A percentile compares a stretch with the other conserved stretches of the same genome.
Evolutionary conservation across 1,139 yeast genomes (phyloP).

Genomic region (Zygoascus meyerae): DNA sequence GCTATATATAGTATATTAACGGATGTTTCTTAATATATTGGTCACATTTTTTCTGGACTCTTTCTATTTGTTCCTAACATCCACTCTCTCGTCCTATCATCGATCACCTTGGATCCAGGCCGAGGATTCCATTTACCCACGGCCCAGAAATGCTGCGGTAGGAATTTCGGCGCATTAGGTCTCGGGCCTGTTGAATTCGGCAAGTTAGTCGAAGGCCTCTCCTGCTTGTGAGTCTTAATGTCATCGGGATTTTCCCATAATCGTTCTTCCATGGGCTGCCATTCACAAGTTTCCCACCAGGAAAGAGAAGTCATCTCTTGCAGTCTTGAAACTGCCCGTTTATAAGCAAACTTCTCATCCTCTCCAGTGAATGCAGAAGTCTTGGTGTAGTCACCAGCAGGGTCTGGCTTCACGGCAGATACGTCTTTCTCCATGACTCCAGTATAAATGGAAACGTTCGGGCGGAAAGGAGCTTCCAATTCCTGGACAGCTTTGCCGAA

Average conservation of each 20-base stretch:
- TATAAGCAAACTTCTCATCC: constrained; percentile 70
- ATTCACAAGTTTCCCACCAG: constrained; percentile 43
- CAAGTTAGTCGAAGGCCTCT: not conserved
- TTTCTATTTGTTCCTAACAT: constrained; percentile 32
- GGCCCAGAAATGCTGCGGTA: constrained; percentile 56
- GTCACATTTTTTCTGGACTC: not conserved
- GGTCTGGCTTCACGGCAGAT: constrained; percentile 28
- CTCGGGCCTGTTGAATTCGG: not conserved
- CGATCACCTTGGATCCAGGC: constrained; percentile 38
- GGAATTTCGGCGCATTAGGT: constrained; percentile 42
- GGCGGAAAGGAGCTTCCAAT: constrained; percentile 58
- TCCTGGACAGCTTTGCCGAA: constrained; percentile 59
- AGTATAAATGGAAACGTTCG: constrained; percentile 58
- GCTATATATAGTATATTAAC: constrained; percentile 1
- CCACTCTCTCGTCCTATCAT: constrained; percentile 50
- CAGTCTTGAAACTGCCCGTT: constrained; percentile 63
- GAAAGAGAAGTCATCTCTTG: constrained; percentile 59
- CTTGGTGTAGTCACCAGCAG: constrained; percentile 41
- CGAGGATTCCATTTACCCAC: constrained; percentile 60
- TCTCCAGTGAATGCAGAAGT: constrained; percentile 64
- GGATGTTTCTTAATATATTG: no score
- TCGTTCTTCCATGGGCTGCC: constrained; percentile 54
- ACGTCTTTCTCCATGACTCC: constrained; percentile 8
- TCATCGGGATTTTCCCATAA: constrained; percentile 48
- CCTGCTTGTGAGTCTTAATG: not conserved